Evolutionary conservation across 306 rosid species (phyloP).

Genomic region (Betula pendula): DNA sequence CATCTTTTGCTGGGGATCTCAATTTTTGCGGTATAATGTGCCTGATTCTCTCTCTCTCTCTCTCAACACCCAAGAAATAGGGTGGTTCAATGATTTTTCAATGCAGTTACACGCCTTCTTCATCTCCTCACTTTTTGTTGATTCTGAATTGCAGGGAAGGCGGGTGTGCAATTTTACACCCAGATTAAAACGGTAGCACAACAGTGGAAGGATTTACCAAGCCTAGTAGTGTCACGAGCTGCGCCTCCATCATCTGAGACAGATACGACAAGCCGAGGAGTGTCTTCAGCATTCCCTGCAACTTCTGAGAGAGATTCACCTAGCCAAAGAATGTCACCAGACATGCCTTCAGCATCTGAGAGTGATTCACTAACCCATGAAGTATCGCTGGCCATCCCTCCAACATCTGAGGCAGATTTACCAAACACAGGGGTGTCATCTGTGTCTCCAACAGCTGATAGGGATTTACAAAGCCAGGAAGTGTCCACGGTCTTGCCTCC

Average conservation of each 20-base stretch:
- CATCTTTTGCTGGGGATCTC: constrained; percentile 46
- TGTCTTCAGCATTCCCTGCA: constrained; percentile 42
- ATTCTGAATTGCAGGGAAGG: constrained; percentile 47
- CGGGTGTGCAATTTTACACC: constrained; percentile 66
- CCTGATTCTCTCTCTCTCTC: constrained; percentile 9
- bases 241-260: constrained; percentile 43
- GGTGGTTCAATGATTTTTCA: not conserved
- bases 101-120: constrained; percentile 9
- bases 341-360: constrained; percentile 40
- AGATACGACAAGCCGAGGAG: constrained; percentile 25
- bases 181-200: constrained; percentile 63
- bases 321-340: constrained; percentile 32
- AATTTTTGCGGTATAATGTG: constrained; percentile 37
- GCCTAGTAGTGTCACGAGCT: constrained; percentile 25
- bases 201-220: constrained; percentile 58
- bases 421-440: constrained; percentile 40
- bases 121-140: too few species aligned
- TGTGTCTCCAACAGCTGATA: constrained; percentile 38
- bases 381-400: constrained; percentile 26
- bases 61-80: not conserved
- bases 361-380: constrained; percentile 45
- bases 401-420: constrained; percentile 37
- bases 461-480: constrained; percentile 39
- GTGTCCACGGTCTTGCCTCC: constrained; percentile 37
- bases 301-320: constrained; percentile 47